Evolutionary conservation across 192 early-diverging fungal genomes (phyloP), one percentile per base, ranked within the genome.

Genomic region (Umbelopsis sp.): DNA sequence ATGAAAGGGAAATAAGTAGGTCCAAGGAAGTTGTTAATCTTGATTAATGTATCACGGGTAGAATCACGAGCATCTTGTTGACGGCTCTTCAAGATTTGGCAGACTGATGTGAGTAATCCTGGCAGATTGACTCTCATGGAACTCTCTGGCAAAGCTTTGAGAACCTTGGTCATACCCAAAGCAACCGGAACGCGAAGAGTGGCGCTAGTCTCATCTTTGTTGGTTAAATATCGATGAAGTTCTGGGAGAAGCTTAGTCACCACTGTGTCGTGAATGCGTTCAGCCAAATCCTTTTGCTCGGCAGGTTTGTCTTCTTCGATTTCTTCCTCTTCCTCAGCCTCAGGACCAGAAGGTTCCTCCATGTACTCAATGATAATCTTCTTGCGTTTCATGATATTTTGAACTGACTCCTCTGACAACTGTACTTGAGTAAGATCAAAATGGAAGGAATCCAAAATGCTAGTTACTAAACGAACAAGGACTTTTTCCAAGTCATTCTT

Each of bases 371-470:
- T 83, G 11, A 72, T 75, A 34, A 83, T 49, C 32, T 87, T 81
- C 78, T 78, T 65, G 24, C 69, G 43, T 29, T 79, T 77, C 53
- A 74, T 75, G 20, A 85, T 75, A n/a, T 79, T 74, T 24, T 75
- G 74, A 4, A 79, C 81, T 9, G 75, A 74, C 56, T 77, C 81
- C 8, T 82, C 68, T 21, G 77, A 73, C 7, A 90, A 82, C 17
- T 87, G 74, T 16, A 90, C 83, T 29, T 83, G 69, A 32, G 87
- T 83, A 38, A 96, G 76, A 66, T 95, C 89, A 82, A 97, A 99
- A 78, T 98, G 94, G 87, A 98, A 98, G 49, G 81, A 86, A 65
- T 98, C 96, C 69, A 98, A 71, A 32, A 98, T 81, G 6, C 88
- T 81, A 68, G 94, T 89, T 11, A 97, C 83, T 9, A 92, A 80